phyloP scores from a whole-genome alignment of 306 rosid genomes.

The Dryas alaskensis region DNA sequence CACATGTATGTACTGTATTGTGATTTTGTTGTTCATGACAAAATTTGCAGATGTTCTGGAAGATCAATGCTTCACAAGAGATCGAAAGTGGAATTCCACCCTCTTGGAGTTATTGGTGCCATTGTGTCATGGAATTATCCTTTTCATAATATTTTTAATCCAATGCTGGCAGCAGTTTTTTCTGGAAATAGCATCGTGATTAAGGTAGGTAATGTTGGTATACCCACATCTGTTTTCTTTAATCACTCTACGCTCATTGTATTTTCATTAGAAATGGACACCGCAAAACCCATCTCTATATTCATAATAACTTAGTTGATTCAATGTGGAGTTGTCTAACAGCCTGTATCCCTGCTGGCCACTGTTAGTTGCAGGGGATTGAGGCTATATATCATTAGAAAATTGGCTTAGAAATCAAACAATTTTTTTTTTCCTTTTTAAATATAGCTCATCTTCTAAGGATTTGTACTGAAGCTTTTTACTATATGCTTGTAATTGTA shows the following conservation, averaged over 20 bases:
- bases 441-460: constrained; percentile 6
- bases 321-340: not conserved
- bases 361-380: constrained; percentile 17
- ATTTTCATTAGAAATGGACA: not conserved
- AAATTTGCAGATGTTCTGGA: constrained; percentile 70
- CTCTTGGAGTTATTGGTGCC: constrained; percentile 93
- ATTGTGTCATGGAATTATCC: constrained; percentile 95
- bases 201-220: constrained; percentile 52
- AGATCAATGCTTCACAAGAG: constrained; percentile 82
- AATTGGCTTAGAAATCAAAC: not conserved
- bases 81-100: constrained; percentile 86
- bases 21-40: constrained; percentile 12
- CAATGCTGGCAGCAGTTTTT: constrained; percentile 86
- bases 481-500: constrained; percentile 36
- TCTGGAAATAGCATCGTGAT: constrained; percentile 87
- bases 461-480: constrained; percentile 14
- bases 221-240: constrained; percentile 14
- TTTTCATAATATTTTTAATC: constrained; percentile 86
- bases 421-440: constrained; percentile 5
- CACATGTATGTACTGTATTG: not conserved
- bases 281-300: not conserved
- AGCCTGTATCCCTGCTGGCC: not conserved
- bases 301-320: not conserved
- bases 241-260: constrained; percentile 20
- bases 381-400: not conserved